Evolutionary conservation across 768 basidiomycete species (phyloP), one percentile per base, ranked within the genome.

Genomic region (Kwoniella bestiolae): DNA sequence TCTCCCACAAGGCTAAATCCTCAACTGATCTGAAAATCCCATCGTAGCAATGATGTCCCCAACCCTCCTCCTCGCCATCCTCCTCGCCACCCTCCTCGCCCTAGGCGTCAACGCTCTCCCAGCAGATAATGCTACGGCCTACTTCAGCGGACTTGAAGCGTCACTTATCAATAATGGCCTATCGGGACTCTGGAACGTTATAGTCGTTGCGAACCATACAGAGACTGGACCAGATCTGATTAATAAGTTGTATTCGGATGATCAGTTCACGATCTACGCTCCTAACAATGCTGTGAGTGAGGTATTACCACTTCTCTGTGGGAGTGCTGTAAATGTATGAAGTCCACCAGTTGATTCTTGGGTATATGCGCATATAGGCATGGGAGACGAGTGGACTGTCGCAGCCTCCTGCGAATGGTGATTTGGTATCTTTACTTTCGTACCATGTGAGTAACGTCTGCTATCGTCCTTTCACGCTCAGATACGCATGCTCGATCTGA

Each of bases 391-490:
- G 56, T n/a, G 49, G 46, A 14, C 31, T 61, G 38, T 51, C 52
- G 3, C 34, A 66, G 38, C 52, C 56, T 23, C 35, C 56, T n/a
- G 56, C 57, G 2, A 58, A 52, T 34, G 68, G 49, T 8, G 58
- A 67, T 28, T 62, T 71, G 44, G 60, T 61, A 5, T 63, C 61
- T 6, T 49, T 73, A 3, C 66, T 73, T 12, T 60, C 65, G 5
- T 73, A 70, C 47, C 68, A 73, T 65, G 71, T 68, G 14, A 58
- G 68, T 67, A n/a, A n/a, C n/a, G n/a, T n/a, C n/a, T n/a, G n/a
- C n/a, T n/a, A n/a, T n/a, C n/a, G n/a, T n/a, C n/a, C n/a, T n/a
- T n/a, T n/a, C n/a, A n/a, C n/a, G n/a, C n/a, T n/a, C n/a, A n/a
- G n/a, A n/a, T n/a, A n/a, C n/a, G n/a, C n/a, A n/a, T n/a, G n/a